Base-by-base conservation (phyloP, 1,139 yeast genomes). In the Sugiyamaella castrensis region DNA sequence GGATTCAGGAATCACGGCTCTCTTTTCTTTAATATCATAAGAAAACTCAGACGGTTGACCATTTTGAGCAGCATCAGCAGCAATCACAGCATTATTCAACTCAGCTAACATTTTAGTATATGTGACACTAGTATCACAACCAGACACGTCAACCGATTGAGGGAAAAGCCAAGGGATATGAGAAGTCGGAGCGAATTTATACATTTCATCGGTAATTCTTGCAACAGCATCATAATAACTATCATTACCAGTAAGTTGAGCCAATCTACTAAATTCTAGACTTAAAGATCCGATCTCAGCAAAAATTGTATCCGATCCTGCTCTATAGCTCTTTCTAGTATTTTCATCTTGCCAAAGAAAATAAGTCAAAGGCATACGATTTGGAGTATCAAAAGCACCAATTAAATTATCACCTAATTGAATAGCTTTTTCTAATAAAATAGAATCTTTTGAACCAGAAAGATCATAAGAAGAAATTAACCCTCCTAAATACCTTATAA, bases 401-500 rank as follows among this genome's bases (percentile, higher is more conserved):
- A 82, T 64, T 52, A 86, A 71, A 32, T 83, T 75, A 52, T 80
- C 79, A n/a, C 84, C 94, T 50, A 85, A 70, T 48, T 80, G 81
- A 19, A 71, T 76, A 0, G 89, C 87, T 55, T 77, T 75, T 40
- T 71, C 75, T 44, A 85, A 69, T 44, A 82, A 73, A 6, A 77
- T 56, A 12, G 44, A 46, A 26, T 67, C 66, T 52, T 77, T 76
- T 37, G 80, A 83, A 1, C 73, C 63, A 0, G 87, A 76, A 36
- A 86, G 67, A 51, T 85, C 91, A 63, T 78, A 83, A 0, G 87
- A 87, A 1, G 88, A 75, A 32, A 86, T 62, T 38, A 86, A 71
- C 0, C 94, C 92, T 9, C 92, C 94, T 44, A 86, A 69, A 69
- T 81, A 80, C 51, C 91, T 71, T 52, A 83, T 82, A 27, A 83